Evolutionary conservation across 768 basidiomycete genomes (phyloP), one percentile per base, ranked within the genome.

Genomic region (Clitopilus passeckerianus): DNA sequence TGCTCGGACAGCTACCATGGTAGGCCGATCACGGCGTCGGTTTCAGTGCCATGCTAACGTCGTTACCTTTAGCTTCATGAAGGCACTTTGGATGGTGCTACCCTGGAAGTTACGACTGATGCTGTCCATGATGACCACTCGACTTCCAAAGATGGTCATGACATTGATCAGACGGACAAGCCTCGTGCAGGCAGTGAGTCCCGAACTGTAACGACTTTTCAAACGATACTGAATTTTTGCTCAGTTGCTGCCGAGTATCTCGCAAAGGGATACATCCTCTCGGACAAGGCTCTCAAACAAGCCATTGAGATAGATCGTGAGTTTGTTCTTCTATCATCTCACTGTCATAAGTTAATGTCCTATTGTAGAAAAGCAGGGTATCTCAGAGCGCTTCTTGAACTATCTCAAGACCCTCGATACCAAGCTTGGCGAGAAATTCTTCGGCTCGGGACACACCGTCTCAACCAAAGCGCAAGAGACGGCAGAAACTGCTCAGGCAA

Each of bases 201-300:
- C 0, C 12, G 20, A 34, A 30, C 35, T 34, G 20, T 16, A 15
- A 15, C 44, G 10, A 22, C 12, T 30, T 20, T 30, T 20, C 59
- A 59, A 54, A 57, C 33, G 8, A 33, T 55, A 23, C 18, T 34
- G 59, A 35, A 58, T 18, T 20, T 23, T 12, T 5, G 5, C 20
- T 61, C 68, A 86, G 93, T 97, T 67, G 90, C 91, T 24, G 95
- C 96, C 27, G 96, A 98, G 71, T 93, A 95, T 72, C 83, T 99
- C 50, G 93, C 96, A 1, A 86, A 84, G 67, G 97, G 96, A 1
- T 98, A 98, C 75, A 67, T 68, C 55, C 81, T 98, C 24, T 85
- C 86, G 16, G 95, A 98, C 68, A 68, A 78, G 53, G 82, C 95
- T 64, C 78, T 98, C 52, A 79, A 89, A 64, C 82, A 82, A 54